phyloP scores from a whole-genome alignment of 805 yeast genomes.

The Cyberlindnera misumaiensis region DNA sequence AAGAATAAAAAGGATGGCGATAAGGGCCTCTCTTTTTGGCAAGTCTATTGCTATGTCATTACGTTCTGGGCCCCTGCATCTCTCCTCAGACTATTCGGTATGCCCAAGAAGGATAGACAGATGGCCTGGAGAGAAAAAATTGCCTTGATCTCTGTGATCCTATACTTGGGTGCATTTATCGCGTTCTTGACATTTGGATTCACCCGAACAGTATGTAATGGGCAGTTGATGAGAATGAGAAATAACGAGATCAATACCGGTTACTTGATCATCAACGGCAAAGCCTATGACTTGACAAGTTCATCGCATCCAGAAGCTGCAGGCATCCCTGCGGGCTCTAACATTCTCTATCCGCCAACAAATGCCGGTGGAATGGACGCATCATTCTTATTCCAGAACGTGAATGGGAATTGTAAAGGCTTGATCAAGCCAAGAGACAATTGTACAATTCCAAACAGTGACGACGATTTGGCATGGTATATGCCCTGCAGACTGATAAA shows the following conservation, averaged over 20 bases:
- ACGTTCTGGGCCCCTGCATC: conserved; percentile 94
- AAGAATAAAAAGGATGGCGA: conserved; percentile 7
- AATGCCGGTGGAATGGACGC: conserved; percentile 88
- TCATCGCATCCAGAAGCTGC: conserved; percentile 79
- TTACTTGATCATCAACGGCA: conserved; percentile 72
- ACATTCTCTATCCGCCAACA: conserved; percentile 75
- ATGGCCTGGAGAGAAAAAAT: conserved; percentile 97
- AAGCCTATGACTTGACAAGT: conserved; percentile 62
- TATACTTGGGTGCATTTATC: conserved; percentile 66
- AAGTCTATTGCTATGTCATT: conserved; percentile 65
- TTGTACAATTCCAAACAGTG: conserved; percentile 63
- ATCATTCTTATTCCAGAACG: conserved; percentile 81
- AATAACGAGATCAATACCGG: conserved; percentile 54
- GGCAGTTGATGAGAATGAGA: conserved; percentile 41
- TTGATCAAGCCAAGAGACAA: conserved; percentile 64
- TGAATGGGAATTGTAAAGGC: conserved; percentile 82
- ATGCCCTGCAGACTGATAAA: conserved; percentile 79
- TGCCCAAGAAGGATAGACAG: conserved; percentile 74
- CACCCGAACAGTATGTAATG: conserved; percentile 71
- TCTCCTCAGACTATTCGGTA: conserved; percentile 62
- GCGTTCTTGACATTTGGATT: conserved; percentile 90
- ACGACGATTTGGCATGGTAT: conserved; percentile 81
- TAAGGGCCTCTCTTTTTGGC: conserved; percentile 51
- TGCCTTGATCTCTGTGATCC: conserved; percentile 71
- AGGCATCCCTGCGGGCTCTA: conserved; percentile 65